These are phyloP conservation scores for Cordyceps javanica DNA, from an alignment of 2,329 filamentous ascomycete species.

Conservation along the genomic window DNA sequence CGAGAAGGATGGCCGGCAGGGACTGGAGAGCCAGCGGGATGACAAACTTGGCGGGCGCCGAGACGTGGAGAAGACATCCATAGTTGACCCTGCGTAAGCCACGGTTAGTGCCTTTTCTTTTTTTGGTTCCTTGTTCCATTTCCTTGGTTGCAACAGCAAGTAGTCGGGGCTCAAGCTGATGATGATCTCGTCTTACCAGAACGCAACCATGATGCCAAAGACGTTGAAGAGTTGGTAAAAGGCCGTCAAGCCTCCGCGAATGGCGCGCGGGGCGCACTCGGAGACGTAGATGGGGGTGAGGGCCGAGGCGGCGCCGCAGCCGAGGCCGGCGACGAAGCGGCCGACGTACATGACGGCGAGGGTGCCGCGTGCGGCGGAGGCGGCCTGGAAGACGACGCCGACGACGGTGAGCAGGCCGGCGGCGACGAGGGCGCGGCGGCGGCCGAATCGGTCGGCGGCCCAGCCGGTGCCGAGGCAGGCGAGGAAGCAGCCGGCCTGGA, in stretches of 20 bases:
- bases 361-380: slow-evolving; percentile 46
- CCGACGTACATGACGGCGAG: slow-evolving; percentile 61
- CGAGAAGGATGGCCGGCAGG: slow-evolving; percentile 55
- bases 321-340: slow-evolving; percentile 46
- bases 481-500: slow-evolving; percentile 63
- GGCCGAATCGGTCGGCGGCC: slow-evolving; percentile 49
- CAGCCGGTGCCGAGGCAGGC: slow-evolving; percentile 53
- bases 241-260: slow-evolving; percentile 43
- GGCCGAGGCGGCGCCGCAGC: slow-evolving; percentile 44
- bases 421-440: slow-evolving; percentile 47
- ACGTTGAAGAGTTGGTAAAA: slow-evolving; percentile 47
- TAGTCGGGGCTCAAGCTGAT: neutral
- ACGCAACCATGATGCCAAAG: slow-evolving; percentile 36
- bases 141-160: too few species aligned
- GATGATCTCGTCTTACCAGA: slow-evolving; percentile 24
- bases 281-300: slow-evolving; percentile 40
- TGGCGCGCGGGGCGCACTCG: slow-evolving; percentile 44
- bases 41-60: slow-evolving; percentile 46
- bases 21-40: slow-evolving; percentile 60
- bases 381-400: slow-evolving; percentile 59
- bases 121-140: neutral
- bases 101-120: neutral
- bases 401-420: slow-evolving; percentile 51
- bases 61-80: slow-evolving; percentile 40
- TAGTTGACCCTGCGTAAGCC: slow-evolving; percentile 49